phyloP scores from a whole-genome alignment of 345 rosid genomes.

The Camelina laxa region DNA sequence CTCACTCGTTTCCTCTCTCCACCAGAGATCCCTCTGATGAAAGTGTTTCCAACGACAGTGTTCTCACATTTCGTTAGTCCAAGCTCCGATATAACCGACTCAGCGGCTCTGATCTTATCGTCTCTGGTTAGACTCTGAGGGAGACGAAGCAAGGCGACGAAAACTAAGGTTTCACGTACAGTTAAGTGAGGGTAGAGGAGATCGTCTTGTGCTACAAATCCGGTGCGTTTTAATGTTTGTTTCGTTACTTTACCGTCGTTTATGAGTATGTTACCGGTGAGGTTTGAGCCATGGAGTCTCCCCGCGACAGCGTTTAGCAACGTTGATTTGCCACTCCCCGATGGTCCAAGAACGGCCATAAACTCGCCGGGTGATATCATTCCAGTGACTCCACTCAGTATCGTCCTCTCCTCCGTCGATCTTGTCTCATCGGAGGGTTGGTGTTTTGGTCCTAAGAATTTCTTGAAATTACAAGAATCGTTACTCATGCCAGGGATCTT shows the following conservation, averaged over 20 bases:
- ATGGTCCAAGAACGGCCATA: constrained; percentile 90
- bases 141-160: constrained; percentile 75
- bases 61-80: constrained; percentile 79
- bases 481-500: constrained; percentile 47
- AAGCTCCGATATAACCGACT: constrained; percentile 68
- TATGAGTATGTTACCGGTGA: constrained; percentile 70
- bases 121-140: constrained; percentile 51
- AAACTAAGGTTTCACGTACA: constrained; percentile 84
- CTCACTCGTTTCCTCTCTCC: constrained; percentile 95
- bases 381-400: constrained; percentile 75
- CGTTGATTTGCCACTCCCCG: constrained; percentile 96
- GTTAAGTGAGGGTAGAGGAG: constrained; percentile 94
- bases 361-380: constrained; percentile 85
- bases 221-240: constrained; percentile 66
- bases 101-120: constrained; percentile 66
- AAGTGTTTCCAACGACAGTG: constrained; percentile 87
- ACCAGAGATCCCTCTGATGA: constrained; percentile 85
- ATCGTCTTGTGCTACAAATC: constrained; percentile 92
- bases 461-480: constrained; percentile 44
- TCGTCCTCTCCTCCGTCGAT: constrained; percentile 58
- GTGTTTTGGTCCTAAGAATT: constrained; percentile 41
- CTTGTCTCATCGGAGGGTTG: constrained; percentile 37
- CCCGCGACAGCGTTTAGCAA: constrained; percentile 78
- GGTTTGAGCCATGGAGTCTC: constrained; percentile 58
- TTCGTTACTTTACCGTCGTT: constrained; percentile 60